Evolutionary conservation across 148 eudicot species (phyloP), one percentile per base, ranked within the genome.

Genomic region (Vaccinium myrtillus): DNA sequence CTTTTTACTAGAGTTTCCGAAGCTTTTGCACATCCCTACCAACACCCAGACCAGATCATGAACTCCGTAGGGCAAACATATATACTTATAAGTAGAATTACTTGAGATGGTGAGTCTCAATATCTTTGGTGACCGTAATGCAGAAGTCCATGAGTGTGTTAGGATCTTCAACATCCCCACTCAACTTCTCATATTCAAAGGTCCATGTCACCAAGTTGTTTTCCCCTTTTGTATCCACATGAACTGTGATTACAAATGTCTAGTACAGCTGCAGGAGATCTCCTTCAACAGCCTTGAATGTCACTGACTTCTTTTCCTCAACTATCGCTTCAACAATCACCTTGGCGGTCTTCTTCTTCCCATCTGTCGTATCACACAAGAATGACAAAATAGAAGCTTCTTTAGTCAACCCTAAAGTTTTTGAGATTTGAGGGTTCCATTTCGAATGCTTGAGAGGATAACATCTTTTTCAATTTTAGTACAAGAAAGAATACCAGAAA

Each of bases 151-250:
- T 39, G 15, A 73, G 18, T 1, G 82, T 27, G 4, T 1, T 16
- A 8, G 86, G 88, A 76, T 87, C 84, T 43, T 73, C 69, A 15
- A 80, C 84, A 43, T 23, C 16, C 8, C 63, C 83, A 13, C 50
- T 69, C 81, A 77, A 51, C 77, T 85, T 87, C 89, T 84, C 87
- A 23, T 84, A 87, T 30, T 87, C 87, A 1, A 85, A 14, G 16
- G 85, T 87, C 89, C 87, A 87, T 30, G 87, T 85, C 30, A 85
- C 87, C 46, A 84, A 12, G 74, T 84, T 77, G 67, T 48, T 78
- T 67, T 27, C 36, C 3, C 89, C 87, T 10, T 51, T 46, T 0
- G 75, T 82, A 18, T 84, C 85, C 13, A 87, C 85, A 27, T 82
- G 84, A 46, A 69, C 49, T 13, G 50, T 67, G 9, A 16, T 1